Evolutionary conservation across 371 early-diverging fungal species (phyloP).

Genomic region (Circinella umbellata): DNA sequence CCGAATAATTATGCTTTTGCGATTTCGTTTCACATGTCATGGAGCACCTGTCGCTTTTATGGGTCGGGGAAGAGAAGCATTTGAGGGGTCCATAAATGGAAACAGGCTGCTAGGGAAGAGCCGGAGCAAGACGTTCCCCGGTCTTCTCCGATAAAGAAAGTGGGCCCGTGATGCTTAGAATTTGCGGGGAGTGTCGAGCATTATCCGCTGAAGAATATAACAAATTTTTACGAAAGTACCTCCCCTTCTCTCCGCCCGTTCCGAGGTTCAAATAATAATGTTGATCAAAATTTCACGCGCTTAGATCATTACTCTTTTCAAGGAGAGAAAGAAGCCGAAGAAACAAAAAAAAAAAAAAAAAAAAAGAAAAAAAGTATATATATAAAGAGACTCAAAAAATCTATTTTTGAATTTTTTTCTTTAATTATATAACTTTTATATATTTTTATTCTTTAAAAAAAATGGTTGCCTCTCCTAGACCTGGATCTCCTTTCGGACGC

Average conservation of each 20-base stretch:
- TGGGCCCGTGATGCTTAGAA: not conserved
- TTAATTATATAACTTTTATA: not conserved
- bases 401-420: not conserved
- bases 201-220: not conserved
- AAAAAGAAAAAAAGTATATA: no score
- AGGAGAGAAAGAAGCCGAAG: no score
- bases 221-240: not conserved
- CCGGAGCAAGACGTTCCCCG: not conserved
- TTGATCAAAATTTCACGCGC: no score
- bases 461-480: constrained; percentile 29
- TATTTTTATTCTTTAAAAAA: not conserved
- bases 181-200: not conserved
- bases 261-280: no score
- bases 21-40: constrained; percentile 4
- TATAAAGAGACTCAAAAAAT: no score
- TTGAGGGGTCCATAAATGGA: not conserved
- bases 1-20: not conserved
- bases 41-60: not conserved
- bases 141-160: not conserved
- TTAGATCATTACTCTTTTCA: no score
- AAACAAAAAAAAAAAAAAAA: no score
- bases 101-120: not conserved
- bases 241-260: not conserved
- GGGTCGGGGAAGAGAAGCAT: not conserved
- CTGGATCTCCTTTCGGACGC: constrained; percentile 38